Evolutionary conservation across 176 grass and related monocot species (phyloP).

Genomic region (Canna indica): DNA sequence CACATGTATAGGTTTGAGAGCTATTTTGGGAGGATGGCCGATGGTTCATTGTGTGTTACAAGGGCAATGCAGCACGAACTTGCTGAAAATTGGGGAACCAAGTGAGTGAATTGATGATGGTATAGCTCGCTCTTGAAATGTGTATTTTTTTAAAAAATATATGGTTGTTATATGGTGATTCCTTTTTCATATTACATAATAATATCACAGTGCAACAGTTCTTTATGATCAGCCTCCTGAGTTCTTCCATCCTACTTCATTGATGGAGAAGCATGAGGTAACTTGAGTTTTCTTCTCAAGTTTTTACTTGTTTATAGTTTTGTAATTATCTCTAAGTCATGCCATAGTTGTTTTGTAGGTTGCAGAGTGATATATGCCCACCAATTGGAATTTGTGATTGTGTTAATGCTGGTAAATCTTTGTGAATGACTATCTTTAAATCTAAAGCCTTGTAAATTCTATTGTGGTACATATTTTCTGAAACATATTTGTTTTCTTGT

Average conservation of each 20-base stretch:
- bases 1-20: conserved; percentile 69
- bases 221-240: conserved; percentile 97
- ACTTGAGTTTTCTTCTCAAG: conserved; percentile 11
- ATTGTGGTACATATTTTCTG: not conserved
- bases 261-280: conserved; percentile 78
- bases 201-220: conserved; percentile 64
- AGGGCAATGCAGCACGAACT: conserved; percentile 98
- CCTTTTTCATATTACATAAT: conserved; percentile 6
- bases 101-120: conserved; percentile 35
- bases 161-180: conserved; percentile 1
- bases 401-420: conserved; percentile 54
- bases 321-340: conserved; percentile 24
- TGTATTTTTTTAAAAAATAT: not conserved
- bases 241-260: conserved; percentile 80
- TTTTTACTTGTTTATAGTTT: conserved; percentile 7
- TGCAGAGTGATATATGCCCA: conserved; percentile 50
- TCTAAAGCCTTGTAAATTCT: not conserved
- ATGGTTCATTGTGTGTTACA: conserved; percentile 83
- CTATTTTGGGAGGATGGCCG: conserved; percentile 71
- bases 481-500: not conserved
- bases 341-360: conserved; percentile 77
- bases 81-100: conserved; percentile 95
- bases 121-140: conserved; percentile 1
- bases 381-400: conserved; percentile 58
- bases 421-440: conserved; percentile 20